Percentiles rank a stretch among this genome's conserved stretches.
phyloP scores from a whole-genome alignment of 1,284 basidiomycete species.

The Boletellus dicymbophilus region DNA sequence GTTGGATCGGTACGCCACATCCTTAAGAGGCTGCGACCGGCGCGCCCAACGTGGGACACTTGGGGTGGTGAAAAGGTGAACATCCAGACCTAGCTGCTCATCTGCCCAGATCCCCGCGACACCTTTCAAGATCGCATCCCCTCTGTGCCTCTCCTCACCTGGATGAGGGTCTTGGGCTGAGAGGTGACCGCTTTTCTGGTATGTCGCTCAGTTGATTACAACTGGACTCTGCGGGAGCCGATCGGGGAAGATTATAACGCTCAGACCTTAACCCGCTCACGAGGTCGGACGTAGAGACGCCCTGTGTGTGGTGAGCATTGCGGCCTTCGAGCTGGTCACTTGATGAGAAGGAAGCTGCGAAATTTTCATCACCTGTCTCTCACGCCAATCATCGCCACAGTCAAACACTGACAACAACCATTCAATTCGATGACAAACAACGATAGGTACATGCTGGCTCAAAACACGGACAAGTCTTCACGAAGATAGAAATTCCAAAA shows the following conservation, averaged over 20 bases:
- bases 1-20: too few relatives aligned
- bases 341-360: not conserved
- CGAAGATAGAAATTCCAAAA: too few relatives aligned
- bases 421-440: too few relatives aligned
- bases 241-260: slow-evolving; percentile 31
- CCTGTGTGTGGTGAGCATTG: slow-evolving; percentile 30
- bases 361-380: too few relatives aligned
- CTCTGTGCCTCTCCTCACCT: slow-evolving; percentile 26
- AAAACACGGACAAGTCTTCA: too few relatives aligned
- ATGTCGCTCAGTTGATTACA: slow-evolving; percentile 32
- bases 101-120: slow-evolving; percentile 31
- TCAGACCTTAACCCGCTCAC: slow-evolving; percentile 40
- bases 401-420: too few relatives aligned
- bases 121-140: slow-evolving; percentile 25
- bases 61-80: not conserved
- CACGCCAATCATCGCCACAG: too few relatives aligned
- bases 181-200: slow-evolving; percentile 29
- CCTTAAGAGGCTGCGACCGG: too few relatives aligned
- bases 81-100: not conserved
- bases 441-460: too few relatives aligned
- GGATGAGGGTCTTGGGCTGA: slow-evolving; percentile 29
- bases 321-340: slow-evolving; percentile 35
- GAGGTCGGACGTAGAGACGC: slow-evolving; percentile 10
- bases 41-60: slow-evolving; percentile 17
- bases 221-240: slow-evolving; percentile 34